phyloP scores from a whole-genome alignment of 768 basidiomycete species.

The Pleurotus cornucopiae region DNA sequence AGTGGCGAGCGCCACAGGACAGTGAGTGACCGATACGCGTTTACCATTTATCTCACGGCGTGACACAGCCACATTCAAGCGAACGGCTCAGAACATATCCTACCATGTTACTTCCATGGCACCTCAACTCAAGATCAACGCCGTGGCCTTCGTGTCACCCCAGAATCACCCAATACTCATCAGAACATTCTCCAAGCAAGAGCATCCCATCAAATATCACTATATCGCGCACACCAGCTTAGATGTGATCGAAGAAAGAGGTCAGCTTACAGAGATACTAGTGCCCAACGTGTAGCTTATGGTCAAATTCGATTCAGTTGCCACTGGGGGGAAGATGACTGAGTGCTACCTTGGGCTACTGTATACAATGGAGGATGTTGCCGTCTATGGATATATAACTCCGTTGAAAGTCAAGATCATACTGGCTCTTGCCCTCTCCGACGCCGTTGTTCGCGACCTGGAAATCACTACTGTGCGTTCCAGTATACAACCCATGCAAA shows the following conservation, averaged over 20 bases:
- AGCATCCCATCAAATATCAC: constrained; percentile 72
- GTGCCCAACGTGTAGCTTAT: constrained; percentile 2
- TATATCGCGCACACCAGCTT: constrained; percentile 88
- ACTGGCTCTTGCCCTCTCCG: constrained; percentile 72
- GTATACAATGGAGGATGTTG: constrained; percentile 90
- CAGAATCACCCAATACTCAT: constrained; percentile 81
- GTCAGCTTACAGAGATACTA: constrained; percentile 36
- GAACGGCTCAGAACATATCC: no score
- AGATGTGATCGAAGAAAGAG: constrained; percentile 89
- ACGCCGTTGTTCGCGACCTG: constrained; percentile 74
- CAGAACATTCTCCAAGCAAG: constrained; percentile 60
- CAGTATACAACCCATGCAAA: not conserved
- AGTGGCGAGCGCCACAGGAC: no score
- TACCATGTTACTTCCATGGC: constrained; percentile 42
- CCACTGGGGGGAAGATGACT: constrained; percentile 51
- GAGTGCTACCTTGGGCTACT: constrained; percentile 85
- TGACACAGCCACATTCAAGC: no score
- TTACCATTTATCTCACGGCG: no score
- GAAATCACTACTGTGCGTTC: constrained; percentile 69
- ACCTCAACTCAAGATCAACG: constrained; percentile 66
- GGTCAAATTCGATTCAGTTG: constrained; percentile 23
- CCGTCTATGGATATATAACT: constrained; percentile 89
- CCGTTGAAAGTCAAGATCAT: constrained; percentile 87
- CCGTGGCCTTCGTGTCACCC: constrained; percentile 81
- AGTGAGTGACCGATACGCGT: no score